Base-by-base conservation (phyloP, 345 rosid species). In the Eucalyptus cloeziana region DNA sequence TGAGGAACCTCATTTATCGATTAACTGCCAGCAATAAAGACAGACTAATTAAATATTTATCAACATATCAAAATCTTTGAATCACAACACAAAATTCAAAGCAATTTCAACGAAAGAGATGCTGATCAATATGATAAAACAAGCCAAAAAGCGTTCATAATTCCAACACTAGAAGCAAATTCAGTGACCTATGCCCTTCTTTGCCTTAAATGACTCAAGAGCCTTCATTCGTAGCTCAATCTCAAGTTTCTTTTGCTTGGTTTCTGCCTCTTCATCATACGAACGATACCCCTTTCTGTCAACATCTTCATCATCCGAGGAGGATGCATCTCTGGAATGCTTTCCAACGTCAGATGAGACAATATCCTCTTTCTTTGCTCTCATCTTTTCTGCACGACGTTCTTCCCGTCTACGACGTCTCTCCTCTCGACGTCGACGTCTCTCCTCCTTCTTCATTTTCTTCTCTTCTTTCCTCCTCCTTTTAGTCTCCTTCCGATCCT, bases 171-270 rank as follows among this genome's bases (percentile, higher is more conserved):
- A 90, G 86, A 83, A 91, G 91, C 54, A 86, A 67, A 87, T 90
- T 94, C 90, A 98, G 93, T 87, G 91, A 90, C 89, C 92, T 71
- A 91, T 92, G 90, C 95, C 96, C 96, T 94, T 98, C 97, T 98
- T 98, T 80, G 99, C 99, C 95, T 98, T 98, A 85, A 96, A 90
- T 58, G 98, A 93, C 91, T 98, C 99, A 1, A 98, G 94, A 79
- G 99, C 99, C 94, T 95, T 97, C 94, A 95, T 93, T 93, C 99
- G 93, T 90, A 98, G 85, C 94, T 98, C 99, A 88, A 96, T 94
- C 94, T 98, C 99, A 88, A 98, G 99, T 91, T 92, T 93, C 93
- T 93, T 96, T 92, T 95, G 97, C 89, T 96, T 95, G 49, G 94
- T 87, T 52, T 92, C 93, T 86, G 91, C 87, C 89, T 90, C 94